Evolutionary conservation across 768 basidiomycete species (phyloP), one percentile per base, ranked within the genome.

Genomic region (Hypsizygus marmoreus): DNA sequence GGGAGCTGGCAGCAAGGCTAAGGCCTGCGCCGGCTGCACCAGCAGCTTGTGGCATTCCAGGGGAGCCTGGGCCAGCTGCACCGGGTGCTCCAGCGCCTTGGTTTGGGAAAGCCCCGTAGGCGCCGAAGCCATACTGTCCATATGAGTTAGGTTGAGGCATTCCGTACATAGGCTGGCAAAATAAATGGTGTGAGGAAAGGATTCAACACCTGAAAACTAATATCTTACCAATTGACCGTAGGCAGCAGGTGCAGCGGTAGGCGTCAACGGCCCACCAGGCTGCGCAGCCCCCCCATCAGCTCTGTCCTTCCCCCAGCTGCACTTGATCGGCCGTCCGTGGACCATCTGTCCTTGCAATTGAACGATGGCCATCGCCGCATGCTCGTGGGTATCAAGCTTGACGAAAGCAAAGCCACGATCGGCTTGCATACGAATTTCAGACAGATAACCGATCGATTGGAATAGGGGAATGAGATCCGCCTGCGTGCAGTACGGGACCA

Each of bases 391-490:
- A 69, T 99, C 97, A 45, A 98, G 80, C 72, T 98, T 98, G 64
- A 99, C 94, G 62, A 98, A 98, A 2, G 97, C 95, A 66, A 98
- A 99, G 34, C 95, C 95, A 53, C 95, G 88, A 74, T 98, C 95
- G 50, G 97, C 86, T 69, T 98, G 97, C 93, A 99, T 95, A 49
- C 97, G 88, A 67, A 98, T 95, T 73, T 99, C 97, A 55, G 92
- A 94, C 36, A 98, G 85, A 69, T 98, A 98, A 40, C 95, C 95
- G 66, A 97, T 98, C 44, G 93, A 93, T 72, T 97, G 92, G 83
- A 98, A 98, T 49, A 98, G 75, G 10, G 95, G 95, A 60, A 97
- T 94, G 48, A 99, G 84, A 69, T 99, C 97, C 32, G 92, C 92
- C 67, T 98, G 95, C 19, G 94, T 95, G 61, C 89, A 90, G 72